Base-by-base conservation (phyloP, 495 filamentous ascomycete genomes). In the Neohortaea acidophila region DNA sequence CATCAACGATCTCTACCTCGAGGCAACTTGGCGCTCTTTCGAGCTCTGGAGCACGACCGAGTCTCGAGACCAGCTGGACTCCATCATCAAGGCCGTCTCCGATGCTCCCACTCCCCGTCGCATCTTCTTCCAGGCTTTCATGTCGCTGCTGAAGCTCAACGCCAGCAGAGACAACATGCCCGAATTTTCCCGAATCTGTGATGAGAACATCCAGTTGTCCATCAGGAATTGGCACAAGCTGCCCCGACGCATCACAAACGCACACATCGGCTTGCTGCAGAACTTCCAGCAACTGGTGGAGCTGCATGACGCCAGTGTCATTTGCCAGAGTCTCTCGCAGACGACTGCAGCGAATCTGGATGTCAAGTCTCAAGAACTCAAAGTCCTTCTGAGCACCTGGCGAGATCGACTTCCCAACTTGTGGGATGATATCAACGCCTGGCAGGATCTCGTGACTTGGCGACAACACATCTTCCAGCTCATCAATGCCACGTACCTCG, bases 261-360 rank as follows among this genome's bases (percentile, higher is more conserved):
- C 89, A 2, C 91, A 99, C 56, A 82, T 96, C 41, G 89, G 89
- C 0, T 69, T 99, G 26, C 61, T 99, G 31, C 84, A 99, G 54
- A 87, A 93, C 53, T 99, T 99, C 68, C 91, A 99, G 58, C 81
- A 94, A 43, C 67, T 99, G n/a, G 85, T 99, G 17, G 91, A 99
- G 57, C 69, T 99, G 21, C 87, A 99, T 48, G 91, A 99, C 66
- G 91, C 91, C 0, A 94, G 83, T 49, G 75, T 94, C 47, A 94
- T 99, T 45, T 93, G 84, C 51, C 69, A 72, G 43, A 96, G 91
- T 52, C 67, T 99, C 35, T 69, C 77, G 3, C 70, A 77, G 49
- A 99, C 91, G 7, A 94, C 72, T 36, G 73, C 78, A 35, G 56
- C 57, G 15, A 99, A 99, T 51, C 65, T 99, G 28, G 91, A 99